Conservation (phyloP, 495 filamentous ascomycete genomes). For the Pyronema omphalodes region DNA sequence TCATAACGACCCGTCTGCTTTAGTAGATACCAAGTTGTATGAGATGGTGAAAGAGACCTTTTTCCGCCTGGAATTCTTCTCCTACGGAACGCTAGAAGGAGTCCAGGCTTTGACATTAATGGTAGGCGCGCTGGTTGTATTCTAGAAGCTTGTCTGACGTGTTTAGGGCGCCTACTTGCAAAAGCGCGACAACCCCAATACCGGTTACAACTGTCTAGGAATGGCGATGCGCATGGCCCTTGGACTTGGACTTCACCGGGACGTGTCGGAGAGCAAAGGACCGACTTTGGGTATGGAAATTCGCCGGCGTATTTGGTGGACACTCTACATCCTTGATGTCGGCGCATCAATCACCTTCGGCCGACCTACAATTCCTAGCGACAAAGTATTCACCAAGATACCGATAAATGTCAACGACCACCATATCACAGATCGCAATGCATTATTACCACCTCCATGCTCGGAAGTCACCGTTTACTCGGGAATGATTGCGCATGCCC, state of each 20-base stretch:
- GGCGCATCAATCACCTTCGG: conserved; percentile 25
- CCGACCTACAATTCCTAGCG: conserved; percentile 20
- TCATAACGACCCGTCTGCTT: conserved; percentile 30
- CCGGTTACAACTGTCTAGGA: conserved; percentile 33
- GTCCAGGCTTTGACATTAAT: conserved; percentile 34
- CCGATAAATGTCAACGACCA: conserved; percentile 23
- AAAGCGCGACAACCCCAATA: conserved; percentile 39
- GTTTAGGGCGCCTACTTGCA: conserved; percentile 35
- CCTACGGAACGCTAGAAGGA: conserved; percentile 31
- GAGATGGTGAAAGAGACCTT: conserved; percentile 5
- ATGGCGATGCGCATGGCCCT: conserved; percentile 31
- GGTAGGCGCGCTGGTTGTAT: conserved; percentile 6
- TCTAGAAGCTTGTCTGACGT: neutral
- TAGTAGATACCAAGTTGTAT: conserved; percentile 34
- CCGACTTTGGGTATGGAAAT: conserved; percentile 20
- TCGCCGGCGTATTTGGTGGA: conserved; percentile 25
- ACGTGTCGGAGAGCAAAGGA: conserved; percentile 13
- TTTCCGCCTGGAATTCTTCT: neutral
- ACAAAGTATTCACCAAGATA: conserved; percentile 18
- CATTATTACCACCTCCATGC: conserved; percentile 12
- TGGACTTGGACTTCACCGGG: conserved; percentile 30
- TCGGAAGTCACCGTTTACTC: conserved; percentile 22
- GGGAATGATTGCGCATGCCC: conserved; percentile 24
- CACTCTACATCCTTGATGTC: conserved; percentile 25
- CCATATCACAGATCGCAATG: neutral